phyloP scores from a whole-genome alignment of 2,329 filamentous ascomycete species.

The Epichloe sylvatica region DNA sequence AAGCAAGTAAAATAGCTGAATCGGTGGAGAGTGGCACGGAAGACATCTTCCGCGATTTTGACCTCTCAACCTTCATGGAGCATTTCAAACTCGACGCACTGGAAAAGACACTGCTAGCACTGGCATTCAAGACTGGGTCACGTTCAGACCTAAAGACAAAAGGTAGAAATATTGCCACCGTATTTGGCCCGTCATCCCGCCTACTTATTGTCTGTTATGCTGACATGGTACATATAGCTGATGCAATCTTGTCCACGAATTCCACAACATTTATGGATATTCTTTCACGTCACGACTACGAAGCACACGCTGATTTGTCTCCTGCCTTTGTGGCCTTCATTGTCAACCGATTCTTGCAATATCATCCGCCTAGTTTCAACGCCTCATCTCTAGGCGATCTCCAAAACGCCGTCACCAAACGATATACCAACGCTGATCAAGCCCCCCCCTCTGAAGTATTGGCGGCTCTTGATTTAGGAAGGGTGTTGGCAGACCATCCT shows the following conservation, averaged over 20 bases:
- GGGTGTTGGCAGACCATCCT: constrained; percentile 46
- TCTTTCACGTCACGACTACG: constrained; percentile 50
- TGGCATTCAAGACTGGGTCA: constrained; percentile 75
- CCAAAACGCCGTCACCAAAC: constrained; percentile 48
- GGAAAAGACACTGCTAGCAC: constrained; percentile 72
- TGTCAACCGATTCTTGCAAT: constrained; percentile 74
- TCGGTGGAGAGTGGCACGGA: constrained; percentile 82
- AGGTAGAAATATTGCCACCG: constrained; percentile 41
- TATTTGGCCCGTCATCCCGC: neutral
- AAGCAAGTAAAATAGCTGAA: constrained; percentile 84
- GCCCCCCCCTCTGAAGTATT: constrained; percentile 59
- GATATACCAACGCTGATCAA: constrained; percentile 51
- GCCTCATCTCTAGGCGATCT: constrained; percentile 59
- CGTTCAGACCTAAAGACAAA: constrained; percentile 77
- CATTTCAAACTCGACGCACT: constrained; percentile 89
- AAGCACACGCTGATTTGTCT: constrained; percentile 51
- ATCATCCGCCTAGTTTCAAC: constrained; percentile 76
- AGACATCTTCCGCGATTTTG: constrained; percentile 90
- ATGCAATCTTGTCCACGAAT: constrained; percentile 76
- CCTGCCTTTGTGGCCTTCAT: constrained; percentile 63
- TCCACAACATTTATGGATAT: constrained; percentile 65
- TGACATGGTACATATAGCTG: constrained; percentile 41
- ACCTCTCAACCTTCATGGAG: constrained; percentile 87
- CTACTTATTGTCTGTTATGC: constrained; percentile 9
- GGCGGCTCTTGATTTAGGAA: constrained; percentile 54